phyloP scores from a whole-genome alignment of 306 rosid species.

The Gastrolobium bilobum region DNA sequence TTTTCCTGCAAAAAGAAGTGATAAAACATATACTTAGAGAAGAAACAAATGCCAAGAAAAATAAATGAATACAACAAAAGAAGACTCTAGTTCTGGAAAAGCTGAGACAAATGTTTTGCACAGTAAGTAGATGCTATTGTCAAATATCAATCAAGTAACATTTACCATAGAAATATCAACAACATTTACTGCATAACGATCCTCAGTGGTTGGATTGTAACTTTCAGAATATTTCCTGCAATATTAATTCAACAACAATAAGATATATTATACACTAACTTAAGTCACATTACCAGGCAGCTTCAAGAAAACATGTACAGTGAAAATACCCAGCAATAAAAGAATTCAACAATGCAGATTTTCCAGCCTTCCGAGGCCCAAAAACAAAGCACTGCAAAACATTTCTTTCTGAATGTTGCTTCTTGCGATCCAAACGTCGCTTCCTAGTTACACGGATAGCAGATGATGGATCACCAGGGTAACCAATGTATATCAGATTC shows the following conservation, averaged over 20 bases:
- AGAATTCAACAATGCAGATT: constrained; percentile 85
- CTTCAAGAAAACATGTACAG: constrained; percentile 17
- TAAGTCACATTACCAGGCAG: constrained; percentile 7
- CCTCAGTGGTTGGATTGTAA: constrained; percentile 73
- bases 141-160: constrained; percentile 27
- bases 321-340: constrained; percentile 81
- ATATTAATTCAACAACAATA: constrained; percentile 41
- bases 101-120: background rate
- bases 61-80: constrained; percentile 18
- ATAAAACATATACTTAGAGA: background rate
- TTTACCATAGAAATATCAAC: constrained; percentile 58
- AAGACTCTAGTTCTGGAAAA: background rate
- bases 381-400: constrained; percentile 94
- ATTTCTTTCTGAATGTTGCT: constrained; percentile 82
- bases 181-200: constrained; percentile 81
- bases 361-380: constrained; percentile 95
- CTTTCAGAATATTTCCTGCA: constrained; percentile 71
- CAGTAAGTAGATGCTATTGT: constrained; percentile 18
- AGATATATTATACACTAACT: constrained; percentile 12
- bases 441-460: constrained; percentile 83
- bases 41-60: background rate
- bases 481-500: constrained; percentile 92
- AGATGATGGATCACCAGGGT: constrained; percentile 77
- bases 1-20: constrained; percentile 63
- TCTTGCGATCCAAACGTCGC: constrained; percentile 89